Evolutionary conservation across 768 basidiomycete species (phyloP), one percentile per base, ranked within the genome.

Genomic region (Auriscalpium orientale): DNA sequence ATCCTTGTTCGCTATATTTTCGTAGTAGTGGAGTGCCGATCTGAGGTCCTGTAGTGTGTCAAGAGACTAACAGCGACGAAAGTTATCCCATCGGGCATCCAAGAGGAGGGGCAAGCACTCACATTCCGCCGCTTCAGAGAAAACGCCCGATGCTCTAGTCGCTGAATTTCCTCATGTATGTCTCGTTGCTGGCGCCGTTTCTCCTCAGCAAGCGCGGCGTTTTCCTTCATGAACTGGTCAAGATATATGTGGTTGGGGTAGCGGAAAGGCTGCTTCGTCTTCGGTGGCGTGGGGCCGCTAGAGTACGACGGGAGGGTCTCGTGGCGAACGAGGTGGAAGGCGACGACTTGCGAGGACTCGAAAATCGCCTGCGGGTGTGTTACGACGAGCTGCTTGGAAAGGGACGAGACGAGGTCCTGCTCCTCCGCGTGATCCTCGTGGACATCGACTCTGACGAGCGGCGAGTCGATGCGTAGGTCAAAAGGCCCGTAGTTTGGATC

Each of bases 191-290:
- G 58, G 44, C 10, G 56, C 35, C 72, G 62, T 61, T 74, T 76
- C 47, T 65, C 62, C 13, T 68, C 66, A 12, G 76, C 72, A 28
- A 77, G 62, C 8, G 75, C 74, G 4, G 79, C 61, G 44, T 87
- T 89, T 50, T 77, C 75, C 49, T 74, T 74, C 59, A 91, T 60
- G 61, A 89, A 92, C 51, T 83, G 80, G 64, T 92, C 90, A 47
- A 91, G 72, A 65, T 81, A 89, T 48, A 92, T 72, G 18, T 74
- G 72, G 60, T 78, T 80, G 2, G 89, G 89, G 61, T 79, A 92
- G 13, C 66, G 67, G 60, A 91, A 84, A 4, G 49, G 47, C 22
- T 58, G 64, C 4, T 61, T 59, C 1, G 62, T 65, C 12, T 28
- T 20, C 4, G 28, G 28, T 4, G 28, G 28, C 2, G 59, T 40